Base-by-base conservation (phyloP, 495 filamentous ascomycete genomes). In the Penicillium diatomitis region DNA sequence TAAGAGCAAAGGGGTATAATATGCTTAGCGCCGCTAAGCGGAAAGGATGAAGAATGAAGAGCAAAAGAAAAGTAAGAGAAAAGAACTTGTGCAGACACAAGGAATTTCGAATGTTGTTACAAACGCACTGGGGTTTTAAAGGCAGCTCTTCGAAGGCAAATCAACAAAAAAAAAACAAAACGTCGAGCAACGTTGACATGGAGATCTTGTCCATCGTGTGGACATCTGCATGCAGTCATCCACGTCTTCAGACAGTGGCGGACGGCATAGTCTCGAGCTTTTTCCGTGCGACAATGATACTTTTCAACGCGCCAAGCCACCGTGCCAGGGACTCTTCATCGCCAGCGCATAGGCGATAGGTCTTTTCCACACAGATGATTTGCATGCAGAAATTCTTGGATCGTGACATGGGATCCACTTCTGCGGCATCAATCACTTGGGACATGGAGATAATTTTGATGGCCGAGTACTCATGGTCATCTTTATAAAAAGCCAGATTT, bases 351-450 rank as follows among this genome's bases (percentile, higher is more conserved):
- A 96, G 90, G 36, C 88, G 82, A 52, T 91, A 95, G 46, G 80
- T 88, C 66, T 94, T 91, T 59, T 96, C 90, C 54, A 95, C 91
- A 40, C 86, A 86, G 67, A 98, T 95, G 57, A 96, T 79, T 63
- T 98, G 92, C 68, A 96, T 71, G 65, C 92, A 98, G 59, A 85
- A 80, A 38, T 68, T 78, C 70, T 94, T 95, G 35, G 83, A 92
- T 51, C 79, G 83, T 40, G 86, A 92, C 54, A 92, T 65, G 0
- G 91, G 84, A 51, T 97, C 88, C 44, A 95, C 86, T 48, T 98
- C 92, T 31, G 96, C 89, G 27, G 87, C 92, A 57, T 95, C 86
- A 59, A 97, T 85, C 49, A 98, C 82, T 37, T 78, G 82, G 5
- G 80, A 73, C 57, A 96, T 77, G 3, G 85, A 82, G 40, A 96